Conservation (phyloP, 1,284 basidiomycete genomes). For the Cerioporus squamosus region DNA sequence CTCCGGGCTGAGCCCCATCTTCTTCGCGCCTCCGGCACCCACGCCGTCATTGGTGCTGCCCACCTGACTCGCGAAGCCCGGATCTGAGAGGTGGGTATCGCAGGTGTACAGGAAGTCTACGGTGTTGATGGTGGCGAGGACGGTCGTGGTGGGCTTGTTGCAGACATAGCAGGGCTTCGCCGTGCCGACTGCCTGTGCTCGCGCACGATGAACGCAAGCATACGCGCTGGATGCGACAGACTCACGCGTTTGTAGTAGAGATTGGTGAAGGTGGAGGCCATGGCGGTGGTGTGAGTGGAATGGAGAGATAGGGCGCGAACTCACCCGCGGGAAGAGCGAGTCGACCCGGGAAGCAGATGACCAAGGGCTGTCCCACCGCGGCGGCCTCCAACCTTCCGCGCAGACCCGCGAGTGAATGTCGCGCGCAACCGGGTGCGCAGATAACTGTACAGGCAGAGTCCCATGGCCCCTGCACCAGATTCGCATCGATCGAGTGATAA, state of each 20-base stretch:
- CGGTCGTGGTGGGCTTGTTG: conserved; percentile 72
- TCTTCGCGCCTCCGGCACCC: conserved; percentile 38
- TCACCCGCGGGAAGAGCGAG: not conserved
- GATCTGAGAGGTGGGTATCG: conserved; percentile 67
- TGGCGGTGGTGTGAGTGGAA: conserved; percentile 31
- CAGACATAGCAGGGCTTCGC: conserved; percentile 74
- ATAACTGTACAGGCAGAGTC: not conserved
- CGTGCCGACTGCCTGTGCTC: conserved; percentile 62
- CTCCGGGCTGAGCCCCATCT: conserved; percentile 56
- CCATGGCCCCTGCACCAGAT: conserved; percentile 3
- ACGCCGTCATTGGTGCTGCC: conserved; percentile 43
- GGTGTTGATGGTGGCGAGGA: conserved; percentile 74
- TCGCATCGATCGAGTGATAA: conserved; percentile 31
- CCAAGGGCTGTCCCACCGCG: conserved; percentile 11
- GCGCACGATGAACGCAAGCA: not conserved
- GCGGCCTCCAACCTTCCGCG: conserved; percentile 15
- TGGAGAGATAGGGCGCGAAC: conserved; percentile 8
- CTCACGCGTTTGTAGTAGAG: conserved; percentile 82
- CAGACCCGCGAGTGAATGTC: conserved; percentile 14
- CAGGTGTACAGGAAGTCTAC: conserved; percentile 81
- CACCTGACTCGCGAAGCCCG: conserved; percentile 67
- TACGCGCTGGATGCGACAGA: conserved; percentile 18
- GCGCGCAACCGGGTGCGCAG: conserved; percentile 10
- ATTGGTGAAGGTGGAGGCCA: conserved; percentile 79
- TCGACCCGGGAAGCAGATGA: conserved; percentile 17